Base-by-base conservation (phyloP, 192 early-diverging fungal species). In the Coemansia sp. region DNA sequence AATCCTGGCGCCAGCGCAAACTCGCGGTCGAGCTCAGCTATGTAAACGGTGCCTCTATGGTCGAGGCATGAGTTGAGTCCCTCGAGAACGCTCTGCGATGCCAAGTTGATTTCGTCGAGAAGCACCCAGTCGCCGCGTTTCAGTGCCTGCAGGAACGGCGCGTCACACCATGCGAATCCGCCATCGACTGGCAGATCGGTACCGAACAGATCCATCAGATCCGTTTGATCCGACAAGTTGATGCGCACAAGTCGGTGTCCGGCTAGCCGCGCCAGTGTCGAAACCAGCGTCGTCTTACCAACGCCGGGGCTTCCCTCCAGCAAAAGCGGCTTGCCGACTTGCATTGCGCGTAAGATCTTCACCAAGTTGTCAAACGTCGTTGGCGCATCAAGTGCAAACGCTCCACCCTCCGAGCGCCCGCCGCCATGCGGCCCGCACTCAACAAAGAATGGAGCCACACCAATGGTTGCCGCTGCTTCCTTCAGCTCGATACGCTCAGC, bases 61-160 rank as follows among this genome's bases (percentile, higher is more conserved):
- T 99, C 98, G 23, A 99, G 85, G 76, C 96, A 98, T 26, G 98
- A 93, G 78, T 99, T 99, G 65, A 99, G 88, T 69, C 97, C 97
- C 87, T 99, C 98, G 24, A 99, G 85, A 2, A 99, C 98, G 72
- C 94, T 93, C 80, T 99, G 98, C 26, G 93, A 94, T n/a, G 98
- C 98, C 70, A 99, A 85, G 74, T 99, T 99, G 63, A 98, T 87
- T 70, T 99, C 98, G 77, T 99, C 98, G 18, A 99, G 80, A 24
- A 99, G 77, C 4, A 99, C 94, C 98, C 98, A 99, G 75, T 94
- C 92, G 9, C 98, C 98, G 18, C 79, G 84, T 82, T 96, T 88
- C 91, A 99, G 97, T 15, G 98, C 98, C 57, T 91, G 87, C 66
- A 99, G 83, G 77, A 99, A 99, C 1, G 96, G 96, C 20, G 95